phyloP scores from a whole-genome alignment of 768 basidiomycete species.

The Russula brevipes region DNA sequence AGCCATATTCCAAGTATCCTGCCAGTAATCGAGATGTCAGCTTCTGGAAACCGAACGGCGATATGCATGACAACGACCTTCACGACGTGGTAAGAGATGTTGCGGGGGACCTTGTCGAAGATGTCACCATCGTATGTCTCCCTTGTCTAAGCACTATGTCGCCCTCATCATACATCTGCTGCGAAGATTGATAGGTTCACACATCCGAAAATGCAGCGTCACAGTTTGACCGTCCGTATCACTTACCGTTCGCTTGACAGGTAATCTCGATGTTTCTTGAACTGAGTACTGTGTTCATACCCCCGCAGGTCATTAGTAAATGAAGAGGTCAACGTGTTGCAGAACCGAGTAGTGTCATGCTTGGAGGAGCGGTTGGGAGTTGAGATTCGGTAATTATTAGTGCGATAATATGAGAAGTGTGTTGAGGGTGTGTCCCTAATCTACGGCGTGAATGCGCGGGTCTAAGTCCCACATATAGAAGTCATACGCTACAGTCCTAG shows the following conservation, averaged over 20 bases:
- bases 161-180: slow-evolving; percentile 14
- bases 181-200: slow-evolving; percentile 82
- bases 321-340: slow-evolving; percentile 82
- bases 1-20: slow-evolving; percentile 90
- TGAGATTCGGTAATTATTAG: slow-evolving; percentile 73
- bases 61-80: slow-evolving; percentile 93
- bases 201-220: slow-evolving; percentile 80
- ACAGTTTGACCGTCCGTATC: slow-evolving; percentile 82
- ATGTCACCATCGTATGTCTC: slow-evolving; percentile 69
- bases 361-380: slow-evolving; percentile 65
- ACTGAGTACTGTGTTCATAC: slow-evolving; percentile 1
- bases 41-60: slow-evolving; percentile 69
- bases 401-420: slow-evolving; percentile 33
- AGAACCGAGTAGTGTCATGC: slow-evolving; percentile 52
- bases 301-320: slow-evolving; percentile 71
- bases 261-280: slow-evolving; percentile 35
- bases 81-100: slow-evolving; percentile 92
- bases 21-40: slow-evolving; percentile 91
- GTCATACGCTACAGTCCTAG: slow-evolving; percentile 12
- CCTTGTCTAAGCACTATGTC: not conserved
- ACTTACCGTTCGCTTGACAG: slow-evolving; percentile 97
- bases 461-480: slow-evolving; percentile 14
- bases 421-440: slow-evolving; percentile 31
- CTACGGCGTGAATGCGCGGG: slow-evolving; percentile 18
- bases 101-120: slow-evolving; percentile 88